Base-by-base conservation (phyloP, 1,284 basidiomycete species). In the Flammula alnicola region DNA sequence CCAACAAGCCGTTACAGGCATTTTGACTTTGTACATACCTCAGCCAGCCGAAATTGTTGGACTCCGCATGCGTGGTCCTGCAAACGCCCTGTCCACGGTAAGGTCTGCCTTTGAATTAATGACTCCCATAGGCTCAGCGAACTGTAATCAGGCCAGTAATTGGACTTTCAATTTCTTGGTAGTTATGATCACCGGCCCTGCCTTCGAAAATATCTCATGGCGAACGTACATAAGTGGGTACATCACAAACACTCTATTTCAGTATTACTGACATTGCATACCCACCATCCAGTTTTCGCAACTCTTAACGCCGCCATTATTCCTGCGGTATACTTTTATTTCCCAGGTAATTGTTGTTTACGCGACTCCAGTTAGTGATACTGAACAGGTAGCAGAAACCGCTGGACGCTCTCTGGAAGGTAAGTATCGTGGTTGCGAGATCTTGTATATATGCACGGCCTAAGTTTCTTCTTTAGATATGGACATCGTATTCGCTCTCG, bases 91-190 rank as follows among this genome's bases (percentile, higher is more conserved):
- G 29, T 66, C 65, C 12, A 68, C 65, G 75, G 80, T 57, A 83
- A 47, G 37, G 44, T 23, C 20, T 14, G 14, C 4, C 4, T 4
- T 6, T 30, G 6, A 12, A 5, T 9, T 29, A 11, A 25, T n/a
- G n/a, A 12, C 8, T 20, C 8, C 19, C 3, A 36, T 14, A 5
- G 19, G 7, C 5, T 14, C 11, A 19, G 16, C 17, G 16, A 39
- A 25, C 14, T 30, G 19, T 8, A 11, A 16, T n/a, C 35, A 65
- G 62, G 75, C 76, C 1, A 76, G 72, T 35, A 76, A 84, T 58
- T 87, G 81, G 83, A 78, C 76, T 4, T 84, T 83, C 63, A 84
- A 83, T 63, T 84, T 84, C 60, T 62, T 83, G 60, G 79, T 83
- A 16, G 84, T 87, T 20, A 85, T 86, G 80, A 66, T 70, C 27